Conservation (phyloP, 2,329 filamentous ascomycete genomes). For the Fusarium robinianum region DNA sequence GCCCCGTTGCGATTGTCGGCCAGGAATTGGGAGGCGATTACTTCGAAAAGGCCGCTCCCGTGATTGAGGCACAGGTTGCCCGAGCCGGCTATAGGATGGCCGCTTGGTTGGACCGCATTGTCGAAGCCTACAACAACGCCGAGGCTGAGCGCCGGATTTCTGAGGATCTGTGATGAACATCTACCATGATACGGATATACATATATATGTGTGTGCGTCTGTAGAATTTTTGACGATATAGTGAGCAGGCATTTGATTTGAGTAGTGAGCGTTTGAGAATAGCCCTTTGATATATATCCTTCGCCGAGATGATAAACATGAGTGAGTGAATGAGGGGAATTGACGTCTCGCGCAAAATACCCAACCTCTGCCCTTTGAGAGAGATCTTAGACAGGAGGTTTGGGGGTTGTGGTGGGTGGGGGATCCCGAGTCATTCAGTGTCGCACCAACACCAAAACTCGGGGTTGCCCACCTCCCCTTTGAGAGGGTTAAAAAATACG, state of each 20-base stretch:
- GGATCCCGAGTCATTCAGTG: constrained; percentile 14
- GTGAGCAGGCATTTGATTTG: too few species aligned
- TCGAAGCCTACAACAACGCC: constrained; percentile 41
- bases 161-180: constrained; percentile 38
- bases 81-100: constrained; percentile 71
- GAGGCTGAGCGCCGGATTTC: constrained; percentile 28
- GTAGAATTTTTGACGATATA: too few species aligned
- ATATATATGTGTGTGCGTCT: too few species aligned
- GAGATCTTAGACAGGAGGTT: too few species aligned
- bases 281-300: too few species aligned
- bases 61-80: constrained; percentile 69
- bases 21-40: constrained; percentile 67
- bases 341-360: too few species aligned
- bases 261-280: too few species aligned
- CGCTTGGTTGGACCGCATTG: constrained; percentile 68
- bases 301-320: too few species aligned
- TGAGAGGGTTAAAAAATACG: constrained; percentile 7
- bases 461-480: background rate
- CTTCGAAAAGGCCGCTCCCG: constrained; percentile 64
- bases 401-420: too few species aligned
- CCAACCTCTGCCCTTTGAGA: too few species aligned
- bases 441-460: constrained; percentile 18
- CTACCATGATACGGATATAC: too few species aligned
- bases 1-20: constrained; percentile 59
- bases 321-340: too few species aligned